These are phyloP conservation scores for Periconia digitata DNA, from an alignment of 2,329 filamentous ascomycete species.

Conservation along the genomic window DNA sequence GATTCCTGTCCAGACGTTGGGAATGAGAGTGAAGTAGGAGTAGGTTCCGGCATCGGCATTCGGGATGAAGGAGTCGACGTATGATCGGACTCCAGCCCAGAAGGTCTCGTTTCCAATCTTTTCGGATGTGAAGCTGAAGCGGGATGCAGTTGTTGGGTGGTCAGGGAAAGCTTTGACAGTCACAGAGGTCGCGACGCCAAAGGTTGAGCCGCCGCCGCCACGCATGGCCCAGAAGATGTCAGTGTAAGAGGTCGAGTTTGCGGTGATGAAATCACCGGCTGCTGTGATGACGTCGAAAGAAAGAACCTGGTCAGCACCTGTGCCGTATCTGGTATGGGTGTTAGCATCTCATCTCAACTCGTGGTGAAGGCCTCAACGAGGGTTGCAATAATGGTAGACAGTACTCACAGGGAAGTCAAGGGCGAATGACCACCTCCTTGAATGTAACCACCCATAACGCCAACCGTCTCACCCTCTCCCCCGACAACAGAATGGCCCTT, in stretches of 20 bases:
- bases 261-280: constrained; percentile 31
- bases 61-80: constrained; percentile 35
- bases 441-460: constrained; percentile 49
- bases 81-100: constrained; percentile 33
- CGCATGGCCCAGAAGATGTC: constrained; percentile 42
- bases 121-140: constrained; percentile 33
- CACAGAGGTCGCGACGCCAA: constrained; percentile 36
- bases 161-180: constrained; percentile 40
- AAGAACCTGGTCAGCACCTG: constrained; percentile 40
- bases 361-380: not conserved
- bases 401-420: constrained; percentile 44
- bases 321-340: constrained; percentile 37
- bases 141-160: constrained; percentile 31
- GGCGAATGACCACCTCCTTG: constrained; percentile 59
- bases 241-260: constrained; percentile 31
- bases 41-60: constrained; percentile 41
- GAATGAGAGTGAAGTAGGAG: constrained; percentile 35
- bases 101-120: constrained; percentile 39
- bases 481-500: constrained; percentile 54
- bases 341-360: constrained; percentile 13
- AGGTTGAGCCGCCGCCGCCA: constrained; percentile 38
- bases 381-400: constrained; percentile 21
- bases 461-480: constrained; percentile 55
- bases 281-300: constrained; percentile 38
- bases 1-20: constrained; percentile 31